Conservation (phyloP, 129 eudicot genomes). For the Saussurea involucrata region DNA sequence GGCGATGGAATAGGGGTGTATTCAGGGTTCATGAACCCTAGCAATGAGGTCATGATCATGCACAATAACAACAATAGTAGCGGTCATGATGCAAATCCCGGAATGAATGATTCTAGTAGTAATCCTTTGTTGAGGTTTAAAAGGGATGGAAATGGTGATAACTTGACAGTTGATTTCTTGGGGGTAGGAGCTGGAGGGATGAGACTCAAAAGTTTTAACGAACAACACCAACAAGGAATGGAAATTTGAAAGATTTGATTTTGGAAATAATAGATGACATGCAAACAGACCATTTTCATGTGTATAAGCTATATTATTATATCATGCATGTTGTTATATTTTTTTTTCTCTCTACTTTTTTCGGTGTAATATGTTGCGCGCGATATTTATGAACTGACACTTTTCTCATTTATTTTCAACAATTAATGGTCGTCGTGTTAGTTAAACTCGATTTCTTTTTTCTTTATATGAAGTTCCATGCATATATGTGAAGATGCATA, state of each 20-base stretch:
- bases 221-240: slow-evolving; percentile 40
- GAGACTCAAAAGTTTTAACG: slow-evolving; percentile 25
- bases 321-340: slow-evolving; percentile 5
- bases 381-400: slow-evolving; percentile 8
- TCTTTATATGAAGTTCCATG: too few species aligned
- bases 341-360: background rate
- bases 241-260: slow-evolving; percentile 29
- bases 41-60: slow-evolving; percentile 7
- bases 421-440: background rate
- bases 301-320: slow-evolving; percentile 21
- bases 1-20: slow-evolving; percentile 21
- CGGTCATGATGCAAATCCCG: slow-evolving; percentile 3
- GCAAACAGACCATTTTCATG: slow-evolving; percentile 16
- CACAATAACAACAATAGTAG: slow-evolving; percentile 17
- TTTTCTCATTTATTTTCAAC: background rate
- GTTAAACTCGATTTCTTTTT: background rate
- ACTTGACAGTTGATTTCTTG: slow-evolving; percentile 38
- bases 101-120: slow-evolving; percentile 5
- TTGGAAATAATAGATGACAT: slow-evolving; percentile 27
- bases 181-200: slow-evolving; percentile 48
- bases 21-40: slow-evolving; percentile 19
- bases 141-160: slow-evolving; percentile 29
- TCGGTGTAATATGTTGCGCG: slow-evolving; percentile 27
- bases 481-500: too few species aligned
- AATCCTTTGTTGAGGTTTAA: slow-evolving; percentile 22